Evolutionary conservation across 768 basidiomycete species (phyloP).

Genomic region (Boletus rufocinnamomeus): DNA sequence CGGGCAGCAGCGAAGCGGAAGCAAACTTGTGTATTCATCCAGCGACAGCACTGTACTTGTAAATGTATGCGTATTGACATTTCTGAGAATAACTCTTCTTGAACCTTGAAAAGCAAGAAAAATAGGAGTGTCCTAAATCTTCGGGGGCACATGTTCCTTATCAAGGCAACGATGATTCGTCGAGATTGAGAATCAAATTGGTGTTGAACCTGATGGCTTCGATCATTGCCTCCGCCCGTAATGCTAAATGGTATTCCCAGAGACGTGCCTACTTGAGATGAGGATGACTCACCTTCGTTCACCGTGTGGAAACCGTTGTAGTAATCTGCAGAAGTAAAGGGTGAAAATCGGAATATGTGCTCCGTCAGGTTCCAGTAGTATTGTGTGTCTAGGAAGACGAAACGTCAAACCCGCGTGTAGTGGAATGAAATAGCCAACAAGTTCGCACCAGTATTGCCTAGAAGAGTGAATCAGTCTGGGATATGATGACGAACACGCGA

Average conservation of each 20-base stretch:
- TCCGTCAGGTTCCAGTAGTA: conserved; percentile 25
- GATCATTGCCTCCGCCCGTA: conserved; percentile 51
- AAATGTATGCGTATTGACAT: neutral
- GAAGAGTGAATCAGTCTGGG: neutral
- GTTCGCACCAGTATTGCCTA: conserved; percentile 23
- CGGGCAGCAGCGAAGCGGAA: neutral
- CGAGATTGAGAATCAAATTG: conserved; percentile 64
- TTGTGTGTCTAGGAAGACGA: conserved; percentile 13
- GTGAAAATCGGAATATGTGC: conserved; percentile 63
- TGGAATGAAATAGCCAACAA: neutral
- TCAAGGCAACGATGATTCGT: conserved; percentile 44
- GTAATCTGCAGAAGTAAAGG: conserved; percentile 14
- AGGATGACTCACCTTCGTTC: conserved; percentile 18
- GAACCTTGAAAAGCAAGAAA: neutral
- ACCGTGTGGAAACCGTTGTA: conserved; percentile 22
- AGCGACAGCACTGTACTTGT: neutral
- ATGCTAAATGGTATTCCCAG: conserved; percentile 35
- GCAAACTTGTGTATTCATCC: neutral
- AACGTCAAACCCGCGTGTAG: neutral
- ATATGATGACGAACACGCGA: neutral
- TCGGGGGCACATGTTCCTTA: neutral
- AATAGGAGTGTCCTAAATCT: neutral
- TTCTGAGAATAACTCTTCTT: neutral
- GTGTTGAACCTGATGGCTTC: conserved; percentile 70
- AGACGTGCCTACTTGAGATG: neutral